Evolutionary conservation across 2,329 filamentous ascomycete species (phyloP), one percentile per base, ranked within the genome.

Genomic region (Neospermospora avenae): DNA sequence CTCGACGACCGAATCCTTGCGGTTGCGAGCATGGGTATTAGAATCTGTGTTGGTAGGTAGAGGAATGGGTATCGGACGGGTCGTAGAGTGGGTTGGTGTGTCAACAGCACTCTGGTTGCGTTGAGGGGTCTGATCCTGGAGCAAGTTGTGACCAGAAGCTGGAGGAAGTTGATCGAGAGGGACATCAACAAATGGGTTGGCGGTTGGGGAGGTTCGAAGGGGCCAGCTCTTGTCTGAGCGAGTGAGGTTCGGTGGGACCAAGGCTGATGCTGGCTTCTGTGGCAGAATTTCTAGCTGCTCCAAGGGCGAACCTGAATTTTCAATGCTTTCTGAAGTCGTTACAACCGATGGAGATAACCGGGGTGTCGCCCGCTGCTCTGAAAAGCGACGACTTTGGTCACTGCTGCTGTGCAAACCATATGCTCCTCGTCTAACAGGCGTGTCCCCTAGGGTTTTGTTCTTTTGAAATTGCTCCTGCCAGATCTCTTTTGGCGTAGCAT

Each of bases 161-260:
- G 28, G 31, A 4, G 25, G 7, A 6, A 31, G 28, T 4, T 45
- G 24, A 10, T 56, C 54, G 1, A 42, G 54, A 20, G 46, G 54
- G 11, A 48, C n/a, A 18, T 48, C 46, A 13, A 48, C 54, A 13
- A 48, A 56, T 13, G 44, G 42, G 16, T 14, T n/a, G 14, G 44
- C 25, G 13, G 37, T 22, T 4, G 44, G 55, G 11, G 20, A 35
- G 4, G 31, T 48, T 31, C 44, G 55, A 49, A 57, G 55, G 2
- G 55, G 55, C 55, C 55, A 57, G 34, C 55, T 57, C 7, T 31
- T 39, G 22, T 57, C 31, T 18, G 44, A 57, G n/a, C 55, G 55
- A 28, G 42, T 57, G 22, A 49, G 55, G 4, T 1, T 22, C 16
- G 4, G 8, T 42, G 39, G 18, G 3, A 22, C 16, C 13, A n/a